Conservation (phyloP, 495 filamentous ascomycete species). For the Neurospora cerealis region DNA sequence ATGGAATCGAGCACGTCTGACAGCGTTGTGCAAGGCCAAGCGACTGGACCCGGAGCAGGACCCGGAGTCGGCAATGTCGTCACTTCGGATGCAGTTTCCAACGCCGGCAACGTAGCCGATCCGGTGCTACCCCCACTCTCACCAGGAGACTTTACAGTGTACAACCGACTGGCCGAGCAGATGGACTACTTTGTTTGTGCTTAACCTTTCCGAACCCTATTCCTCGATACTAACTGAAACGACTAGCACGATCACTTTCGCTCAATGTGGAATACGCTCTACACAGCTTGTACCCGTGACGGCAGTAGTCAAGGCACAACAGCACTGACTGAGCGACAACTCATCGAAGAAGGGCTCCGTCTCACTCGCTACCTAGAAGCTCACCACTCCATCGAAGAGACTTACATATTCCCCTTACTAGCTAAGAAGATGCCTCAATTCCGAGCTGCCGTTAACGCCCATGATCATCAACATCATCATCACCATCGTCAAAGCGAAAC, state of each 20-base stretch:
- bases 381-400: conserved; percentile 82
- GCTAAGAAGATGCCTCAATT: conserved; percentile 78
- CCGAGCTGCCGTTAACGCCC: conserved; percentile 11
- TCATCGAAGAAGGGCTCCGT: conserved; percentile 51
- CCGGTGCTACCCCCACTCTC: conserved; percentile 17
- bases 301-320: conserved; percentile 10
- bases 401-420: conserved; percentile 69
- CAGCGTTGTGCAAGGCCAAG: not conserved
- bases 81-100: not conserved
- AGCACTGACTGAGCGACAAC: conserved; percentile 43
- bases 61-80: not conserved
- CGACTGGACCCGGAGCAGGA: not conserved
- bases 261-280: conserved; percentile 57
- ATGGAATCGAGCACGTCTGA: not conserved
- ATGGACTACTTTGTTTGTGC: conserved; percentile 64
- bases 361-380: conserved; percentile 60
- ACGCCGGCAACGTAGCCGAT: not conserved
- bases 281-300: conserved; percentile 49
- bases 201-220: not conserved
- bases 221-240: conserved; percentile 4
- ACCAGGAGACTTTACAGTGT: conserved; percentile 26
- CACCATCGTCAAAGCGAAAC: not conserved
- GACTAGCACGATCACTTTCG: conserved; percentile 68
- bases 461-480: not conserved
- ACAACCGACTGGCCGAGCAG: conserved; percentile 63